Evolutionary conservation across 495 filamentous ascomycete genomes (phyloP).

Genomic region (Astrothelium macrocarpum): DNA sequence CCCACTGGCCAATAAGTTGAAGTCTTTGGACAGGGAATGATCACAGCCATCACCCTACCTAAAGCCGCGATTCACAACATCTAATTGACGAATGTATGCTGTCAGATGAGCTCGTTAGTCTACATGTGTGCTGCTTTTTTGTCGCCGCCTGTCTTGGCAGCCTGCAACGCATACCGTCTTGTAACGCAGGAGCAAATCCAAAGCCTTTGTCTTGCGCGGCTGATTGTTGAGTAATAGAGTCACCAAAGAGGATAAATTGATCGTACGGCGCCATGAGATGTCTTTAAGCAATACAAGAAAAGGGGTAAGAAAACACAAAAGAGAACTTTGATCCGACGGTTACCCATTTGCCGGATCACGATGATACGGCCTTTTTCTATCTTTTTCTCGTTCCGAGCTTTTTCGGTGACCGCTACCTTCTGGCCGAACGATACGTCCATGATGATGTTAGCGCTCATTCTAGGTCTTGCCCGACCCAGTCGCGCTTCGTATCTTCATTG

Average conservation of each 20-base stretch:
- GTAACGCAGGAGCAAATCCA: constrained; percentile 59
- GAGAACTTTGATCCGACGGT: not conserved
- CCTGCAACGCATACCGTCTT: no score
- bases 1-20: constrained; percentile 37
- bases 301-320: not conserved
- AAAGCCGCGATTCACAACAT: constrained; percentile 60
- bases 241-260: constrained; percentile 73
- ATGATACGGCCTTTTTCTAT: no score
- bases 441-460: no score
- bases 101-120: not conserved
- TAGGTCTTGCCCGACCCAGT: no score
- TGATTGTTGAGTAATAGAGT: constrained; percentile 64
- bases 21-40: constrained; percentile 4
- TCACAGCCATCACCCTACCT: constrained; percentile 31
- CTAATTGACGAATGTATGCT: constrained; percentile 57
- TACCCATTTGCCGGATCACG: no score
- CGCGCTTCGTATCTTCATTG: no score
- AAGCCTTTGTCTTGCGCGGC: constrained; percentile 52
- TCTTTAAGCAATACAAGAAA: not conserved
- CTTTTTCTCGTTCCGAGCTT: no score
- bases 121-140: no score
- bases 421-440: no score
- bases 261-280: constrained; percentile 26
- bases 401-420: no score
- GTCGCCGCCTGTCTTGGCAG: no score